These are phyloP conservation scores for Parastagonospora avenae DNA, from an alignment of 2,329 filamentous ascomycete genomes.

Conservation along the genomic window DNA sequence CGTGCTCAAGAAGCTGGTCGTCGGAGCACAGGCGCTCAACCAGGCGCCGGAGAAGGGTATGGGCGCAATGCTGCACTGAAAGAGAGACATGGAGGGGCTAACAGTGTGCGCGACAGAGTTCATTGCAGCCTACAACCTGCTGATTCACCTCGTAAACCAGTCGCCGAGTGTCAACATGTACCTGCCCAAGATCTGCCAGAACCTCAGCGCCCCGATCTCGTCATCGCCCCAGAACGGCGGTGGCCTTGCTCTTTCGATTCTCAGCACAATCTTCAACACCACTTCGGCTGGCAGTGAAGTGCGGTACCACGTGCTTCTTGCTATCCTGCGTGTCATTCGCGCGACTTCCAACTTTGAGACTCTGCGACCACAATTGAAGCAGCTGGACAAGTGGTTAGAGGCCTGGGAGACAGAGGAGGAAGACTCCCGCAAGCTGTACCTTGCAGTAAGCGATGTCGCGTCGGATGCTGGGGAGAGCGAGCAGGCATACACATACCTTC, in stretches of 20 bases:
- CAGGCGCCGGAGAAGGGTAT: constrained; percentile 83
- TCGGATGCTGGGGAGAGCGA: constrained; percentile 76
- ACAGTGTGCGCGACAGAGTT: constrained; percentile 66
- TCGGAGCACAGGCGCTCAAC: constrained; percentile 77
- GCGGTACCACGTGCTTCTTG: constrained; percentile 88
- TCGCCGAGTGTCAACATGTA: constrained; percentile 83
- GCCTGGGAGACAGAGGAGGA: constrained; percentile 84
- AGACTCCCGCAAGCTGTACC: constrained; percentile 82
- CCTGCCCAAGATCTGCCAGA: constrained; percentile 85
- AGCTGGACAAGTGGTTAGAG: constrained; percentile 79
- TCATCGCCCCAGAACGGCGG: constrained; percentile 85
- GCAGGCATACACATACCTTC: constrained; percentile 74
- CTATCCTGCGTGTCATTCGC: constrained; percentile 83
- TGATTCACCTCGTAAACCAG: constrained; percentile 90
- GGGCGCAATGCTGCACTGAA: constrained; percentile 12
- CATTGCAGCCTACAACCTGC: constrained; percentile 92
- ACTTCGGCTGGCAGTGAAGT: constrained; percentile 71
- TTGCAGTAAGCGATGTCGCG: constrained; percentile 81
- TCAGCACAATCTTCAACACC: constrained; percentile 98
- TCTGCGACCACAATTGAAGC: constrained; percentile 80
- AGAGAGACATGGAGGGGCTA: constrained; percentile 21
- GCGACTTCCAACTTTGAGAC: constrained; percentile 73
- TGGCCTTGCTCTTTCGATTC: constrained; percentile 83
- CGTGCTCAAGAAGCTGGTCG: constrained; percentile 85
- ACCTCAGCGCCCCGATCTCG: constrained; percentile 81